These are phyloP conservation scores for Draba incana DNA, from an alignment of 345 rosid genomes.

Conservation along the genomic window DNA sequence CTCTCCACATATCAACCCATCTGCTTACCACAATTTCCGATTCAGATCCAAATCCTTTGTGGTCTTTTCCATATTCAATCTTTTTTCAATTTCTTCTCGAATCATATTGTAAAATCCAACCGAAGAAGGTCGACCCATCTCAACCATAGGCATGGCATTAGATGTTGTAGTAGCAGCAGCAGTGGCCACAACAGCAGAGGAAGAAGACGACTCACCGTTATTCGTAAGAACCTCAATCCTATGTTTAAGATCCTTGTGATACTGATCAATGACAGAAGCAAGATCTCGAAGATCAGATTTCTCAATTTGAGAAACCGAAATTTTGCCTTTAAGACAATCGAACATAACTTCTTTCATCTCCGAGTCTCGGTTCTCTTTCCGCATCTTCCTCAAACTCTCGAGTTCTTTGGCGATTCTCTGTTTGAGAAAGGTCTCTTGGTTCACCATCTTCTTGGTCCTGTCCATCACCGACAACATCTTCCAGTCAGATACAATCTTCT, in stretches of 20 bases:
- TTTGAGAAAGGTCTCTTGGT: conserved; percentile 34
- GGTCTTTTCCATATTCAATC: conserved; percentile 1
- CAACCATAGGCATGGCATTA: conserved; percentile 18
- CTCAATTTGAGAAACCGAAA: conserved; percentile 3
- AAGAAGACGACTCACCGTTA: conserved; percentile 12
- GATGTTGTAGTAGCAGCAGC: conserved; percentile 1
- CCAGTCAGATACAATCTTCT: conserved; percentile 17
- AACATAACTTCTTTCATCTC: conserved; percentile 40
- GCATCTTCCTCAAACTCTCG: not conserved
- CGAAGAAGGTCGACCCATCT: conserved; percentile 13
- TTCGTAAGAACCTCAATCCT: conserved; percentile 8
- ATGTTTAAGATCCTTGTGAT: conserved; percentile 30
- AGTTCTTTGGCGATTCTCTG: conserved; percentile 36
- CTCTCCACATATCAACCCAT: not conserved
- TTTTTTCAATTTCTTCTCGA: not conserved
- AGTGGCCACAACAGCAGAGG: not conserved
- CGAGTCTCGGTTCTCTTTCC: conserved; percentile 35
- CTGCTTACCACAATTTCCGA: conserved; percentile 9
- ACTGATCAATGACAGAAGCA: conserved; percentile 29
- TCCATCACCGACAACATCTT: conserved; percentile 16
- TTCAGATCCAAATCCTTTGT: conserved; percentile 30
- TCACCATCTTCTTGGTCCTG: conserved; percentile 39
- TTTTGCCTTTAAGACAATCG: conserved; percentile 24
- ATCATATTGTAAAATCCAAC: not conserved
- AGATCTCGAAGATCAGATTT: conserved; percentile 32